Conservation (phyloP, 1,139 yeast species). For the Kodamaea anthophila region DNA sequence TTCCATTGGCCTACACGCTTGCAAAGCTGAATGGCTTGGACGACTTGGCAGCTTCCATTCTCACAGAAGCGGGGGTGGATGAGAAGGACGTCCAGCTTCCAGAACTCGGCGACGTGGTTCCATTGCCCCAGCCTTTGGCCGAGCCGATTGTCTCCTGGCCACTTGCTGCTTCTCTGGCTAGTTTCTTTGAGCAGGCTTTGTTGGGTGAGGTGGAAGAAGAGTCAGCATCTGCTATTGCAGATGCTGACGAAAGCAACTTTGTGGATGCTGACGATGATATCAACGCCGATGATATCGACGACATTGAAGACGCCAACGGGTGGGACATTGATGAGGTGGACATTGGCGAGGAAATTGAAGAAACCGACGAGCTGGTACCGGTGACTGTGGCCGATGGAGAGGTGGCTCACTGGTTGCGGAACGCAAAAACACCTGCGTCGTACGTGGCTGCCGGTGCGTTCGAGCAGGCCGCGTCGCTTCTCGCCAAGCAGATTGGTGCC, state of each 20-base stretch:
- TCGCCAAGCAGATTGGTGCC: slow-evolving; percentile 85
- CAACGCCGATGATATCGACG: slow-evolving; percentile 51
- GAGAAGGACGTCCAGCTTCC: slow-evolving; percentile 68
- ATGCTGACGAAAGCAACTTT: slow-evolving; percentile 2
- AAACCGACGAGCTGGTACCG: slow-evolving; percentile 23
- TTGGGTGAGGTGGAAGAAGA: slow-evolving; percentile 50
- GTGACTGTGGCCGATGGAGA: slow-evolving; percentile 46
- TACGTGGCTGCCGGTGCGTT: slow-evolving; percentile 95
- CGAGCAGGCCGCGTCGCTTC: slow-evolving; percentile 89
- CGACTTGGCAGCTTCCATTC: slow-evolving; percentile 64
- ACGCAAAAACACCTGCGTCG: slow-evolving; percentile 86
- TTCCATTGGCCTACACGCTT: slow-evolving; percentile 87
- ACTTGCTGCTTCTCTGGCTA: slow-evolving; percentile 60
- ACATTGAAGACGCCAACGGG: slow-evolving; percentile 46
- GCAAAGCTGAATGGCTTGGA: slow-evolving; percentile 84
- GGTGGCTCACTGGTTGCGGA: slow-evolving; percentile 76
- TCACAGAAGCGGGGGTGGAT: slow-evolving; percentile 62
- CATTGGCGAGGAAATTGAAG: slow-evolving; percentile 32
- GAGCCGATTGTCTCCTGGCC: slow-evolving; percentile 73
- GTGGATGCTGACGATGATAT: slow-evolving; percentile 46
- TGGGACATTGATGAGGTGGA: slow-evolving; percentile 51
- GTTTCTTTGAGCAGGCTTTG: slow-evolving; percentile 82
- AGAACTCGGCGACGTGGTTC: slow-evolving; percentile 36
- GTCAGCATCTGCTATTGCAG: slow-evolving; percentile 7
- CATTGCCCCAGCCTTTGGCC: slow-evolving; percentile 42